A percentile compares a stretch with the other conserved stretches of the same genome.
Evolutionary conservation across 768 basidiomycete species (phyloP).

Genomic region (Mrakia gelida): DNA sequence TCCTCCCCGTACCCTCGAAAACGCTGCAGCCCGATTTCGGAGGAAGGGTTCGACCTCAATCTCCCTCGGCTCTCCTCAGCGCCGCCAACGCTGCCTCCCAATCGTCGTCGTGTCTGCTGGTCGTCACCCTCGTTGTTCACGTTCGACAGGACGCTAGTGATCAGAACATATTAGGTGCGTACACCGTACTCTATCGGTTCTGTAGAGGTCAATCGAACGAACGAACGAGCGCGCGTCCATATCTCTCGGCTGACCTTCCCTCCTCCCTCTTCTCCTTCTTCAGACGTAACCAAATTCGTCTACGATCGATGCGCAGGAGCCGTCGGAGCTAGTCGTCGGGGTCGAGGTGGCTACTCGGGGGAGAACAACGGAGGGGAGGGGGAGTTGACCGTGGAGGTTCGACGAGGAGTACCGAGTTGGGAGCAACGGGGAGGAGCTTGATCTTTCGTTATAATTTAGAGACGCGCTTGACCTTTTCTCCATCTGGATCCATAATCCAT

Average conservation of each 20-base stretch:
- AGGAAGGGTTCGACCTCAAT: slow-evolving; percentile 11
- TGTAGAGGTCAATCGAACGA: background rate
- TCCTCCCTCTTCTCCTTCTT: background rate
- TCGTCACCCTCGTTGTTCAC: slow-evolving; percentile 76
- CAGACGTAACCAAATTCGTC: slow-evolving; percentile 29
- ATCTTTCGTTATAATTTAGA: background rate
- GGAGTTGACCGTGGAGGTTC: slow-evolving; percentile 31
- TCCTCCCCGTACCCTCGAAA: slow-evolving; percentile 35
- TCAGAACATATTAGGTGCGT: slow-evolving; percentile 57
- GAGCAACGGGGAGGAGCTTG: background rate
- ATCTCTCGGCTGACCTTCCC: background rate
- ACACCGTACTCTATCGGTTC: background rate
- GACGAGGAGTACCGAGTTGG: slow-evolving; percentile 19
- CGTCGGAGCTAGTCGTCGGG: slow-evolving; percentile 16
- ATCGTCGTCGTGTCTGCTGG: slow-evolving; percentile 44
- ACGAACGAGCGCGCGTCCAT: too few relatives aligned
- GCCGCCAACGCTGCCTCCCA: slow-evolving; percentile 24
- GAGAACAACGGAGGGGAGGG: slow-evolving; percentile 21
- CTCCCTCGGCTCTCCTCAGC: slow-evolving; percentile 19
- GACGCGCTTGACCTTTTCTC: background rate
- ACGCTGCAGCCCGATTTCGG: slow-evolving; percentile 17
- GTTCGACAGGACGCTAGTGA: slow-evolving; percentile 64
- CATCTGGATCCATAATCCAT: too few relatives aligned
- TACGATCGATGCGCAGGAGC: slow-evolving; percentile 29
- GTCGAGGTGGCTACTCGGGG: background rate